Conservation (phyloP, 192 early-diverging fungal genomes). For the Cetraspora pellucida region DNA sequence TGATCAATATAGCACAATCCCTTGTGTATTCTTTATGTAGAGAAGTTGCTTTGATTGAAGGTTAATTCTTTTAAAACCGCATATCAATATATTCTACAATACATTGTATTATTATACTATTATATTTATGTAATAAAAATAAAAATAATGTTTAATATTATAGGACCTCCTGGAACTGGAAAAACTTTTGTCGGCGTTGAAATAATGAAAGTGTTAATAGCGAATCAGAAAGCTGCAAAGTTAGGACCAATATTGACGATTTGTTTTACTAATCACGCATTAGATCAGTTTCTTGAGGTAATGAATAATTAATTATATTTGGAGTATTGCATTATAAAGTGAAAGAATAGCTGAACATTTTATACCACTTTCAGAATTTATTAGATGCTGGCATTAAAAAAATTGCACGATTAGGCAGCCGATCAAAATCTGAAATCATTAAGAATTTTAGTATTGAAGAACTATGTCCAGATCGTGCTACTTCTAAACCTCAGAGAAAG, state of each 20-base stretch:
- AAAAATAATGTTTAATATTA: neutral
- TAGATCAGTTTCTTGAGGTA: constrained; percentile 64
- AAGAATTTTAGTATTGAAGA: constrained; percentile 22
- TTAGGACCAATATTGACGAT: constrained; percentile 51
- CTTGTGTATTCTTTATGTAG: constrained; percentile 50
- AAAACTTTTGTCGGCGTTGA: constrained; percentile 58
- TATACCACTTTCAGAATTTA: neutral
- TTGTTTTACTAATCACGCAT: constrained; percentile 64
- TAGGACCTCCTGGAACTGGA: constrained; percentile 56
- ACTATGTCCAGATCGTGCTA: neutral
- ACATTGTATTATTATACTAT: neutral
- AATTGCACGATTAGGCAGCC: constrained; percentile 54
- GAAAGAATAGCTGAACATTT: neutral
- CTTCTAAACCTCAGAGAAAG: neutral
- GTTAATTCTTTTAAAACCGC: constrained; percentile 20
- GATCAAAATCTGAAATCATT: constrained; percentile 40
- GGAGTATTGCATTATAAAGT: neutral
- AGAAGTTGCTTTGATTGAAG: constrained; percentile 61
- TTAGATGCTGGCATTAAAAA: constrained; percentile 16
- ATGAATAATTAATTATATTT: neutral
- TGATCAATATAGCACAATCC: constrained; percentile 34
- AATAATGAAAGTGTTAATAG: constrained; percentile 41
- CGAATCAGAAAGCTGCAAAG: neutral
- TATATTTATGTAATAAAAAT: neutral
- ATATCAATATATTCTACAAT: neutral